These are phyloP conservation scores for Sclerotinia nivalis DNA, from an alignment of 2,329 filamentous ascomycete species.

Conservation along the genomic window DNA sequence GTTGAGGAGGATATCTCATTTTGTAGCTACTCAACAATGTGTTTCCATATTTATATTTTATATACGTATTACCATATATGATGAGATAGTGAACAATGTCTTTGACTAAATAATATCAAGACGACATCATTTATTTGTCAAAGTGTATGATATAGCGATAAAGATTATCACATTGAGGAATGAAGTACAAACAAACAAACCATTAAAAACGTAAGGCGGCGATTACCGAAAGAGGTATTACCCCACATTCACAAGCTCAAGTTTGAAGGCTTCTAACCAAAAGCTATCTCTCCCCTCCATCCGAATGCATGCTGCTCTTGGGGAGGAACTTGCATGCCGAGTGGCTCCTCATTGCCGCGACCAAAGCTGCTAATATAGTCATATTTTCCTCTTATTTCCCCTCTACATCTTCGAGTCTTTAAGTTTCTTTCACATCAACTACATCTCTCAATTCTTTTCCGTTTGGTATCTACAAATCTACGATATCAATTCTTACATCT, in stretches of 20 bases:
- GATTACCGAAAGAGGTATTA: slow-evolving; percentile 7
- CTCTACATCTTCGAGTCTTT: neutral
- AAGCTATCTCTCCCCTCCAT: slow-evolving; percentile 20
- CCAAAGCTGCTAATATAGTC: slow-evolving; percentile 17
- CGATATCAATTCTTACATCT: neutral
- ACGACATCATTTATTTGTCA: slow-evolving; percentile 11
- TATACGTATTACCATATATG: neutral
- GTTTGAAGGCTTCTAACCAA: neutral
- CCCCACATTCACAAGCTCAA: slow-evolving; percentile 25
- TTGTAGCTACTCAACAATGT: neutral
- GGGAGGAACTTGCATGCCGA: neutral
- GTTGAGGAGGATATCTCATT: neutral
- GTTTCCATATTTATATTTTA: neutral
- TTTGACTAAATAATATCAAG: neutral
- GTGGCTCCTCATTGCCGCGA: slow-evolving; percentile 19
- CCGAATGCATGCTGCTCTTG: slow-evolving; percentile 23
- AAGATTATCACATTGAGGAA: slow-evolving; percentile 4
- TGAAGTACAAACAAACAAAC: slow-evolving; percentile 6
- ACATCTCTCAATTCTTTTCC: neutral
- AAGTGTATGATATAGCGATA: neutral
- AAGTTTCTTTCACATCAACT: neutral
- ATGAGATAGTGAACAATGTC: neutral
- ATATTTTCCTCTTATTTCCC: slow-evolving; percentile 7
- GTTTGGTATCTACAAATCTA: neutral
- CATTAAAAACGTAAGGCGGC: slow-evolving; percentile 13